A percentile compares a stretch with the other conserved stretches of the same genome.
Conservation (phyloP, 495 filamentous ascomycete genomes). For the Thozetella sp. region DNA sequence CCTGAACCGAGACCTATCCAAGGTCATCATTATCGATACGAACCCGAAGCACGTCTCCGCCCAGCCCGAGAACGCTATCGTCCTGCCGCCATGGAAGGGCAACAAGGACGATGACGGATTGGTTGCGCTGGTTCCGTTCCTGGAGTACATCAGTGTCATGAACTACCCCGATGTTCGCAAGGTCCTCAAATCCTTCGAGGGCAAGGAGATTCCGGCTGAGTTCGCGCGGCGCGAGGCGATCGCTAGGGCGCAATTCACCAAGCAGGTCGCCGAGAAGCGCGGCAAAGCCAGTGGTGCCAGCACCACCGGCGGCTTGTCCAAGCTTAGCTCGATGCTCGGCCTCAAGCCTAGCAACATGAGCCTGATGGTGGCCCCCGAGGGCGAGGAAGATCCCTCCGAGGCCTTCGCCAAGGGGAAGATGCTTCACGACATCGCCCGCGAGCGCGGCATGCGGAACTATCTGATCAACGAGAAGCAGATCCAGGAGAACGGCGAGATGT, state of each 20-base stretch:
- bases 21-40: slow-evolving; percentile 91
- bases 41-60: slow-evolving; percentile 74
- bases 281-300: slow-evolving; percentile 54
- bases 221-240: slow-evolving; percentile 87
- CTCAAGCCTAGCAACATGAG: slow-evolving; percentile 63
- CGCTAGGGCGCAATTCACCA: slow-evolving; percentile 77
- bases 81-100: slow-evolving; percentile 88
- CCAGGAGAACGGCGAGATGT: slow-evolving; percentile 87
- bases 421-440: slow-evolving; percentile 88
- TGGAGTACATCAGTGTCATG: slow-evolving; percentile 97
- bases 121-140: slow-evolving; percentile 87
- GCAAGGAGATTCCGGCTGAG: slow-evolving; percentile 81
- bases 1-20: slow-evolving; percentile 92
- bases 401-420: slow-evolving; percentile 90
- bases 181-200: slow-evolving; percentile 85
- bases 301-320: slow-evolving; percentile 51
- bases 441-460: slow-evolving; percentile 88
- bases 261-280: slow-evolving; percentile 71
- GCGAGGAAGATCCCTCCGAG: slow-evolving; percentile 69
- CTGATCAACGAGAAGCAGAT: slow-evolving; percentile 87
- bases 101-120: slow-evolving; percentile 80
- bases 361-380: slow-evolving; percentile 56
- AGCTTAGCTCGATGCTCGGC: slow-evolving; percentile 71
- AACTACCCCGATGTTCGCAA: slow-evolving; percentile 80
- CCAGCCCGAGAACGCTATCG: slow-evolving; percentile 93